Percentiles rank a stretch among this genome's conserved stretches.
These are phyloP conservation scores for Durusdinium trenchii DNA, from an alignment of 73 alveolate genomes.

Conservation along the genomic window DNA sequence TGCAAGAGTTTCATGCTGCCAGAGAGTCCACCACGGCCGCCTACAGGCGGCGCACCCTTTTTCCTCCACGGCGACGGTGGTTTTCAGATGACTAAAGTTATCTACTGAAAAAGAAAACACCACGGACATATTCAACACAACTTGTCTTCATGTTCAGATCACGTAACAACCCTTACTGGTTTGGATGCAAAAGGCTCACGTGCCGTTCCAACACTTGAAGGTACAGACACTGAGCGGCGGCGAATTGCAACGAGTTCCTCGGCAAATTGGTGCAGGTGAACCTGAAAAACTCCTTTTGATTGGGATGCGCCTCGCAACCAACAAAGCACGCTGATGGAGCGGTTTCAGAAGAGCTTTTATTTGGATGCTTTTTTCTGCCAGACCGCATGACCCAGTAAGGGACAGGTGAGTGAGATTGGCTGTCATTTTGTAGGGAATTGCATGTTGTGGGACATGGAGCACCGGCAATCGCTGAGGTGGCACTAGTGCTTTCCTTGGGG, in stretches of 20 bases:
- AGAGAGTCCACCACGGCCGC: not conserved
- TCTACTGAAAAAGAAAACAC: not conserved
- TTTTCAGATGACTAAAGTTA: not conserved
- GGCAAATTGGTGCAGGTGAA: too few species aligned
- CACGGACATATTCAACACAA: not conserved
- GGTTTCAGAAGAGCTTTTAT: too few species aligned
- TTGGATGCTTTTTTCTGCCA: too few species aligned
- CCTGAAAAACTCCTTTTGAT: too few species aligned
- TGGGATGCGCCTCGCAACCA: too few species aligned
- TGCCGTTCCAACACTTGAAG: not conserved
- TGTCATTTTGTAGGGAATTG: too few species aligned
- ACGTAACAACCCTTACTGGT: not conserved
- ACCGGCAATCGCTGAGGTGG: conserved; percentile 9
- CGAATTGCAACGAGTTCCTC: conserved; percentile 99
- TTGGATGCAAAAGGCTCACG: not conserved
- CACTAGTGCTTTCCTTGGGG: conserved; percentile 78
- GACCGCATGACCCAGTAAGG: conserved; percentile 29
- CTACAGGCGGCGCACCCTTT: too few species aligned
- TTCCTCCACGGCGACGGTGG: not conserved
- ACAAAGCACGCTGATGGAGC: too few species aligned
- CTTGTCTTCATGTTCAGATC: conserved; percentile 24
- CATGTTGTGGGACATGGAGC: too few species aligned
- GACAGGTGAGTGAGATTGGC: not conserved
- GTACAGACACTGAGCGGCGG: conserved; percentile 99
- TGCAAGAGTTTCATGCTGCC: too few species aligned